Percentiles rank a stretch among this genome's conserved stretches.
These are phyloP conservation scores for Mortierella polycephala DNA, from an alignment of 371 early-diverging fungal species.

Conservation along the genomic window DNA sequence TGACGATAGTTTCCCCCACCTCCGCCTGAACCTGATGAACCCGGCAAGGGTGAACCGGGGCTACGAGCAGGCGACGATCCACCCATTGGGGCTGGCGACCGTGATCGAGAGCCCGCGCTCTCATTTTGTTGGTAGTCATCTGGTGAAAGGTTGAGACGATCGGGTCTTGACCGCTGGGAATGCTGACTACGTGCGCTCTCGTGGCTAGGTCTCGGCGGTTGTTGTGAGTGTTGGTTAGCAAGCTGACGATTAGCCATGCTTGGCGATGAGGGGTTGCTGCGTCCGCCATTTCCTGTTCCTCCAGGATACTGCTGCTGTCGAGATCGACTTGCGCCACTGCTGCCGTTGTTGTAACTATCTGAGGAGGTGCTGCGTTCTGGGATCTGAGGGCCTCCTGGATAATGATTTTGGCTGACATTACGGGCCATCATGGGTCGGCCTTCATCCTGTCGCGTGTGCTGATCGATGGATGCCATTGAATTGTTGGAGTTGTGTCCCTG, in stretches of 20 bases:
- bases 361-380: conserved; percentile 45
- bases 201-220: conserved; percentile 15
- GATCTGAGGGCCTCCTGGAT: conserved; percentile 8
- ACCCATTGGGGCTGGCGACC: conserved; percentile 27
- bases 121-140: conserved; percentile 26
- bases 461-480: conserved; percentile 29
- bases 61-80: conserved; percentile 12
- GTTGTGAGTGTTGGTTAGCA: conserved; percentile 18
- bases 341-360: conserved; percentile 13
- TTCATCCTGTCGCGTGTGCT: conserved; percentile 29
- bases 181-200: conserved; percentile 17
- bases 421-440: conserved; percentile 17
- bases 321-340: conserved; percentile 5
- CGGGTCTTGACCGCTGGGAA: conserved; percentile 25
- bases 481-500: conserved; percentile 1
- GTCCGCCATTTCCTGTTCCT: conserved; percentile 18
- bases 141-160: conserved; percentile 21
- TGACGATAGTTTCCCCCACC: conserved; percentile 37
- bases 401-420: conserved; percentile 5
- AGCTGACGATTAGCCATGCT: conserved; percentile 25
- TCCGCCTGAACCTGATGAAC: conserved; percentile 16
- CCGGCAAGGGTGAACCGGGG: conserved; percentile 33
- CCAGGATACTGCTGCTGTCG: conserved; percentile 19
- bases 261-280: conserved; percentile 33
- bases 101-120: conserved; percentile 21